These are phyloP conservation scores for Seiridium unicorne DNA, from an alignment of 2,329 filamentous ascomycete genomes.

Conservation along the genomic window DNA sequence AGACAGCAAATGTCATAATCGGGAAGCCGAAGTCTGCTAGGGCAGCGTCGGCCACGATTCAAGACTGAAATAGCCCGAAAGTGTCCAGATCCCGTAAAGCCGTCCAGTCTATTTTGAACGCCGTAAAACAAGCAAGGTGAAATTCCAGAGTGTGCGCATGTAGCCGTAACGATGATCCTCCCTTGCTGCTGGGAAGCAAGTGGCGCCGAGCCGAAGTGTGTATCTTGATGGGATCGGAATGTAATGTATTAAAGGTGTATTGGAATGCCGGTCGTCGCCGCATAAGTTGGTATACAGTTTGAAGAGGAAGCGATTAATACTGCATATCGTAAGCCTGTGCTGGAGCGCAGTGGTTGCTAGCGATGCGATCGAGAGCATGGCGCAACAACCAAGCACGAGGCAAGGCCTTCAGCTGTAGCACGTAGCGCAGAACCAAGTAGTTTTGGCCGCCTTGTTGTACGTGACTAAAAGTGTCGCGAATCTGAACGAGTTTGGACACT, in stretches of 20 bases:
- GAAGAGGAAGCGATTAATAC: conserved; percentile 21
- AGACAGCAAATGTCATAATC: neutral
- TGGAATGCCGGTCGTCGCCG: conserved; percentile 21
- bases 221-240: conserved; percentile 11
- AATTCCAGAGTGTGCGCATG: conserved; percentile 17
- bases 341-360: conserved; percentile 8
- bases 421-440: neutral
- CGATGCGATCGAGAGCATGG: neutral
- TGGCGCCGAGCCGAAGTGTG: conserved; percentile 18
- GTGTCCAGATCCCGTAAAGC: neutral
- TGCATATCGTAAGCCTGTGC: conserved; percentile 3
- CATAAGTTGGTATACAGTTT: conserved; percentile 29
- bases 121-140: conserved; percentile 1
- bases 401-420: neutral
- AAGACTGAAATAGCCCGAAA: neutral
- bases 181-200: conserved; percentile 17
- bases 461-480: neutral
- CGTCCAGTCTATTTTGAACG: conserved; percentile 9
- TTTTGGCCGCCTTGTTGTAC: neutral
- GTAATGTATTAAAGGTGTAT: conserved; percentile 27
- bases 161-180: conserved; percentile 10
- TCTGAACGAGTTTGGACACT: conserved; percentile 10
- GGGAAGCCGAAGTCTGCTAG: neutral
- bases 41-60: neutral
- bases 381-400: too few relatives aligned